Conservation (phyloP, 2,329 filamentous ascomycete genomes). For the Penicillium freii region DNA sequence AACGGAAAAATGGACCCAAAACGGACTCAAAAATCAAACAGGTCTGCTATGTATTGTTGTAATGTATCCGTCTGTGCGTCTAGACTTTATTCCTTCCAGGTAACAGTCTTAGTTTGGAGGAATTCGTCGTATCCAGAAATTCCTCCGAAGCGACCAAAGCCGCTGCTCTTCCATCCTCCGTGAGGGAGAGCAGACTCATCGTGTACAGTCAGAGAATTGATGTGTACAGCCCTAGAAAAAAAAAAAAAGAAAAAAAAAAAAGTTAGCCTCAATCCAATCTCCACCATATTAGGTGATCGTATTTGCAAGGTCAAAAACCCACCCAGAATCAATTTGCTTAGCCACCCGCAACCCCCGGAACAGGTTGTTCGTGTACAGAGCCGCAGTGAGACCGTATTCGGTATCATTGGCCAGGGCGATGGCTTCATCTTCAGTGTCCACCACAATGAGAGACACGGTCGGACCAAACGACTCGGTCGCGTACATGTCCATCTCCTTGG, state of each 20-base stretch:
- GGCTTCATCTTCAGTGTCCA: slow-evolving; percentile 66
- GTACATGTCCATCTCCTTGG: slow-evolving; percentile 71
- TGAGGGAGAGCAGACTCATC: slow-evolving; percentile 64
- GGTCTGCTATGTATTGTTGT: background rate
- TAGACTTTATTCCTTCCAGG: slow-evolving; percentile 47
- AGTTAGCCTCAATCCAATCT: slow-evolving; percentile 1
- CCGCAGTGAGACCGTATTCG: slow-evolving; percentile 69
- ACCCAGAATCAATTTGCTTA: slow-evolving; percentile 63
- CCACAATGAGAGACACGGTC: slow-evolving; percentile 63
- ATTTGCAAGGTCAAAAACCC: slow-evolving; percentile 17
- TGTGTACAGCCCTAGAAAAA: slow-evolving; percentile 35
- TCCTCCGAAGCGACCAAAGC: slow-evolving; percentile 62
- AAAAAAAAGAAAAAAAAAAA: background rate
- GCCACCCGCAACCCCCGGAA: slow-evolving; percentile 59
- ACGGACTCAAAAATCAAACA: background rate
- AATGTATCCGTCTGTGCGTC: background rate
- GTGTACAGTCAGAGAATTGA: slow-evolving; percentile 65
- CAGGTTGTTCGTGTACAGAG: slow-evolving; percentile 72
- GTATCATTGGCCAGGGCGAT: slow-evolving; percentile 75
- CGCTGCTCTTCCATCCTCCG: slow-evolving; percentile 57
- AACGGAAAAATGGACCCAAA: background rate
- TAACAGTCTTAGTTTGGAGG: slow-evolving; percentile 63
- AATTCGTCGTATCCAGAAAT: slow-evolving; percentile 58
- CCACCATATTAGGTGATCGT: background rate
- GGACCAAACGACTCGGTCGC: slow-evolving; percentile 75